Base-by-base conservation (phyloP, 208 protist species). In the Leishmania aethiopica region DNA sequence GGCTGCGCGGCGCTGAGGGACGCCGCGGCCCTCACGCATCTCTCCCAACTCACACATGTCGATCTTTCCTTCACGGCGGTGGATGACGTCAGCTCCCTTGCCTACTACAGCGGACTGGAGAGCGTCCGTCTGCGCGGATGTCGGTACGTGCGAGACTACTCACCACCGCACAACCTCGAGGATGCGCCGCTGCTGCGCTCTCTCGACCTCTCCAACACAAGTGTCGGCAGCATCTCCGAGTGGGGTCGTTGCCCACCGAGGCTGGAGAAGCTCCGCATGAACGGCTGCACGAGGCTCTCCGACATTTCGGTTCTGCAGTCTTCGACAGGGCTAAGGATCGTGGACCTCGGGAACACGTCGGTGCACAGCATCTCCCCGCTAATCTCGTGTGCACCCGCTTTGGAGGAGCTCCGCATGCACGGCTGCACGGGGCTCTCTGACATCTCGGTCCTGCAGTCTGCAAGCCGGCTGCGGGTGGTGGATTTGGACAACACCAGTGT, bases 101-200 rank as follows among this genome's bases (percentile, higher is more conserved):
- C 25, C 13, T 67, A 67, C 32, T 67, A 67, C 62, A 40, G 32
- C 32, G 62, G 62, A 22, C 4, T 67, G 62, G 62, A 67, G 62
- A 67, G 62, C 62, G 62, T 67, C 13, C 25, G 62, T 67, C 32
- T 67, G 62, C 62, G 62, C 32, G 62, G 62, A 67, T 67, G 62
- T 35, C 62, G 62, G 13, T 3, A 67, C n/a, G 2, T 67, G 32
- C n/a, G 32, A 19, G 62, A 40, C 32, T 67, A 67, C 28, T 67
- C 62, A 6, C 62, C 62, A 32, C 11, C 32, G 11, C 25, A 67
- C 62, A 67, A 32, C 62, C 3, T 67, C 62, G 32, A 37, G 28
- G 32, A 22, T n/a, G n/a, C 28, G 62, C 62, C n/a, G 62, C 32
- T 1, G 7, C 62, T 67, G n/a, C 62, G 62, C 32, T 67, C 32